Conservation (phyloP, 2,329 filamentous ascomycete species). For the Erysiphe neolycopersici region DNA sequence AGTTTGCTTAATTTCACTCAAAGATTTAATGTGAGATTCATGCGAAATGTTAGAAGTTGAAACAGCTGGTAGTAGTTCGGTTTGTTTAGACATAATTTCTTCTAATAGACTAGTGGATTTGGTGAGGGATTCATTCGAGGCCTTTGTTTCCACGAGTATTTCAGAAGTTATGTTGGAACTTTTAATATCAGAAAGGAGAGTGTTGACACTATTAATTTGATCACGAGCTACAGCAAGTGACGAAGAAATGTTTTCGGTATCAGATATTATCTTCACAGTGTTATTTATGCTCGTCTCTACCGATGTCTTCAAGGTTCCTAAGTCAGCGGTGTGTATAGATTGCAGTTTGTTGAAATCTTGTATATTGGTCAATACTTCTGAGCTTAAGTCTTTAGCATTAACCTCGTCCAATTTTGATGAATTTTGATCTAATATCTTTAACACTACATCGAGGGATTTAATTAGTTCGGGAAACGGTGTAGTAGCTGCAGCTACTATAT, state of each 20-base stretch:
- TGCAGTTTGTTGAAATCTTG: conserved; percentile 5
- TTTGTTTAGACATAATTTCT: conserved; percentile 1
- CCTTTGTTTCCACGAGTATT: conserved; percentile 5
- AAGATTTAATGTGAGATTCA: conserved; percentile 4
- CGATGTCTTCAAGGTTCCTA: conserved; percentile 3
- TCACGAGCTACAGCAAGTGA: conserved; percentile 1
- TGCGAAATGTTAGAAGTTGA: conserved; percentile 8
- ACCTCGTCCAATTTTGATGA: conserved; percentile 5
- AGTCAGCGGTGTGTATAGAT: conserved; percentile 2
- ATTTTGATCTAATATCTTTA: neutral
- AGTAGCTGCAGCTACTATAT: conserved; percentile 7
- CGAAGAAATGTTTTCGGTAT: conserved; percentile 3
- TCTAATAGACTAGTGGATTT: neutral
- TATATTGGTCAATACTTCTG: conserved; percentile 5
- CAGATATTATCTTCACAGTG: conserved; percentile 1
- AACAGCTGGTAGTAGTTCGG: conserved; percentile 6
- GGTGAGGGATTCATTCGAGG: conserved; percentile 2
- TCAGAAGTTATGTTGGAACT: conserved; percentile 6
- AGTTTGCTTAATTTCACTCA: conserved; percentile 2
- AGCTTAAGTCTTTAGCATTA: conserved; percentile 7
- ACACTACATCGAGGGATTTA: neutral
- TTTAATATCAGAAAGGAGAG: conserved; percentile 9
- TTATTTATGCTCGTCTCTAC: neutral
- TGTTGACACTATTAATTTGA: conserved; percentile 7
- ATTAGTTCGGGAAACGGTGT: neutral